A percentile compares a stretch with the other conserved stretches of the same genome.
phyloP scores from a whole-genome alignment of 2,329 filamentous ascomycete genomes.

The Corniculantispora saksenae region DNA sequence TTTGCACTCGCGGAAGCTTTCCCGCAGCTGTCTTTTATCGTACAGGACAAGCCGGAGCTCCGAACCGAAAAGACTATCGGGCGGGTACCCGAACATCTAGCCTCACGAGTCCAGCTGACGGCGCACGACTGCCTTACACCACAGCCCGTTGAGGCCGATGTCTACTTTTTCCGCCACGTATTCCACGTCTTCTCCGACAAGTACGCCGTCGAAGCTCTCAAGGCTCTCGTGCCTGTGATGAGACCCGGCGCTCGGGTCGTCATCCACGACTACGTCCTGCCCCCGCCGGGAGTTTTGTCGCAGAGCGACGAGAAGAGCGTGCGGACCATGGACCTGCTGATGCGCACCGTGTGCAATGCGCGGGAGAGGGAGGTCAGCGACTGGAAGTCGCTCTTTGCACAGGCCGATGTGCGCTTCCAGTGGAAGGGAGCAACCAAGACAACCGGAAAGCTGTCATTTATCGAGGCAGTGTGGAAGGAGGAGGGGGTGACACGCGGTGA shows the following conservation, averaged over 20 bases:
- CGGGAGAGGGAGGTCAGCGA: slow-evolving; percentile 46
- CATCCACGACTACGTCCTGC: slow-evolving; percentile 39
- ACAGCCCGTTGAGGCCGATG: slow-evolving; percentile 51
- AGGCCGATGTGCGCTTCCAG: slow-evolving; percentile 39
- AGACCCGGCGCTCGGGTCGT: slow-evolving; percentile 48
- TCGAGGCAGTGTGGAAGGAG: slow-evolving; percentile 38
- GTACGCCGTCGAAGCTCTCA: slow-evolving; percentile 44
- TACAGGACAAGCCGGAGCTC: slow-evolving; percentile 49
- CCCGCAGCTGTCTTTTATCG: slow-evolving; percentile 41
- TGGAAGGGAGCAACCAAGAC: slow-evolving; percentile 33
- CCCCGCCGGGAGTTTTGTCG: slow-evolving; percentile 32
- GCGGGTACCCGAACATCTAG: slow-evolving; percentile 34
- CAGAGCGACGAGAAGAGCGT: slow-evolving; percentile 41
- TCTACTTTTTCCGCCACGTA: slow-evolving; percentile 57
- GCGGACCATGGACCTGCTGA: slow-evolving; percentile 46
- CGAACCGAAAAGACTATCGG: slow-evolving; percentile 36
- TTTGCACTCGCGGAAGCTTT: slow-evolving; percentile 27
- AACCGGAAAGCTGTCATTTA: slow-evolving; percentile 36
- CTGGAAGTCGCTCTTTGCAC: slow-evolving; percentile 43
- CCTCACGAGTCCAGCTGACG: slow-evolving; percentile 38
- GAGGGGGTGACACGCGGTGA: background rate
- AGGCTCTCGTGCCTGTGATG: slow-evolving; percentile 49
- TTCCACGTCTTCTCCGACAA: slow-evolving; percentile 58
- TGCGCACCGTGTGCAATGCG: slow-evolving; percentile 48
- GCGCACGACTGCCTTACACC: slow-evolving; percentile 55